Base-by-base conservation (phyloP, 106 monocot genomes). In the Triglochin maritima region DNA sequence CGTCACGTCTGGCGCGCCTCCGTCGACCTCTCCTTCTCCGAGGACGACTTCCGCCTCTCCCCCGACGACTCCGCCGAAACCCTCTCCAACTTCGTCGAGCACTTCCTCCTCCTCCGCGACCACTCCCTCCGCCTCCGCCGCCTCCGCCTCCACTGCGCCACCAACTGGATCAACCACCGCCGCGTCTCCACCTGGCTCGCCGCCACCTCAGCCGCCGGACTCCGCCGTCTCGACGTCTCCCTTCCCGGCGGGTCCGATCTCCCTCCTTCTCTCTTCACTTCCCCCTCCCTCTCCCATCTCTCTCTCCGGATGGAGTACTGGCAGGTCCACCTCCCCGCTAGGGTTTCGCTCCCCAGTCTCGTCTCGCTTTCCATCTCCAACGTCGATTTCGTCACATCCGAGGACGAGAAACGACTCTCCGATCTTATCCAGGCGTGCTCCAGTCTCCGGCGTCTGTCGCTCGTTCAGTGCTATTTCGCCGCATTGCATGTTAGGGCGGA, bases 41-140 rank as follows among this genome's bases (percentile, higher is more conserved):
- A 71, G 11, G 3, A 4, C 17, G 70, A 71, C 4, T 71, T 71
- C 59, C 45, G 15, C 47, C 17, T 6, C 63, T 2, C 43, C 29
- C 54, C 47, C 7, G 67, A 67, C 9, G 67, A 67, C 53, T 7
- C 64, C 49, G 64, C 48, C 48, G 67, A 67, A 13, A 29, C 69
- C 14, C 57, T 69, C 69, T 57, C 69, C 56, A 58, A 69, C 69
- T 51, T 69, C 69, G 45, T 58, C 69, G 69, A 69, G 57, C 14
- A 45, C 46, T 56, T 69, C 45, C 69, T 69, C 69, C 69, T 69
- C 46, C 69, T 69, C 69, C 69, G 69, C 47, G 69, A 69, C 46
- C 69, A 57, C 4, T 69, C 57, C 69, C 13, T 57, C 7, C 46
- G 17, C 57, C n/a, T 69, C 69, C 69, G 29, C 46, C 69, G 69